These are phyloP conservation scores for Rosa hybrid DNA, from an alignment of 331 rosid genomes.

Conservation along the genomic window DNA sequence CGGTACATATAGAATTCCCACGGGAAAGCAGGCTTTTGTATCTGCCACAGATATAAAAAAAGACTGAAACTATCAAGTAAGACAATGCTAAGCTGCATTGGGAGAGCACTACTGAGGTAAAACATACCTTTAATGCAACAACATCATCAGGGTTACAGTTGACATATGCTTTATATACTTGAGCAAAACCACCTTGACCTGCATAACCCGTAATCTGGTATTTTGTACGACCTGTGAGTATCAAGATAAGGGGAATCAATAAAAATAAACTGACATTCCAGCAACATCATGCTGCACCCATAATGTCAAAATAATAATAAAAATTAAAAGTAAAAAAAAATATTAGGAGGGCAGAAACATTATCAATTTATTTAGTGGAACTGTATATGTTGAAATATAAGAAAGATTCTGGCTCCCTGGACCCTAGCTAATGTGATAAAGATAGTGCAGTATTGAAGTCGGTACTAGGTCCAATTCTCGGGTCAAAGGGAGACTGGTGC, in stretches of 20 bases:
- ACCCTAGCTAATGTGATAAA: background rate
- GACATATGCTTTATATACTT: conserved; percentile 76
- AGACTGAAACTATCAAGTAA: conserved; percentile 25
- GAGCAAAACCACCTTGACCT: conserved; percentile 94
- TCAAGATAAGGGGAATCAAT: conserved; percentile 26
- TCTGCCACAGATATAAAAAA: conserved; percentile 44
- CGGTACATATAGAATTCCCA: conserved; percentile 98
- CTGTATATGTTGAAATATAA: background rate
- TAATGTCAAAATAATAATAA: background rate
- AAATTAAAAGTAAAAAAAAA: background rate
- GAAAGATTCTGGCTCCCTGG: background rate
- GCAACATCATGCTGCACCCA: background rate
- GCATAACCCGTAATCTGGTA: conserved; percentile 92
- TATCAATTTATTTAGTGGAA: background rate
- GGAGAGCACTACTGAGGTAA: background rate
- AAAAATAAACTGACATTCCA: background rate
- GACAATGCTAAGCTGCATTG: conserved; percentile 7
- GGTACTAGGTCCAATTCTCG: background rate
- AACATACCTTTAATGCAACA: conserved; percentile 77
- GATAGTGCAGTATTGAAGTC: background rate
- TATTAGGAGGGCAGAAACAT: background rate
- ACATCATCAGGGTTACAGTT: conserved; percentile 70
- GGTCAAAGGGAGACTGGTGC: background rate
- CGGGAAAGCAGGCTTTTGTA: conserved; percentile 86
- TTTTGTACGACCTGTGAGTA: conserved; percentile 72